These are phyloP conservation scores for Cyphellophora attinorum DNA, from an alignment of 2,329 filamentous ascomycete genomes.

Conservation along the genomic window DNA sequence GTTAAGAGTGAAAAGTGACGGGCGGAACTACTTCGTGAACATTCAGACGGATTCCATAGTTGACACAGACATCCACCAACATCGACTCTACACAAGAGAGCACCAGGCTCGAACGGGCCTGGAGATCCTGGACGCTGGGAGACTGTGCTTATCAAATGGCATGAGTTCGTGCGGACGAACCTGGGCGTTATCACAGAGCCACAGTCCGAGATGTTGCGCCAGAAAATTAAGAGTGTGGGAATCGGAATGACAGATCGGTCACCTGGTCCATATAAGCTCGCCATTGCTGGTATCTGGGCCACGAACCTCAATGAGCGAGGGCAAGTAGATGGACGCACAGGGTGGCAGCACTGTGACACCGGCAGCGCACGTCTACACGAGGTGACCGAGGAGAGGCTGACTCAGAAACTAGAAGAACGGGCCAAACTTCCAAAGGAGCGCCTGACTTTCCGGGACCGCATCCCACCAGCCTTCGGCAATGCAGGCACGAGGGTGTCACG, in stretches of 20 bases:
- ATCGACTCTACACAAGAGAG: slow-evolving; percentile 57
- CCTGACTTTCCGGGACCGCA: slow-evolving; percentile 11
- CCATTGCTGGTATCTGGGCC: slow-evolving; percentile 80
- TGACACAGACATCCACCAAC: slow-evolving; percentile 91
- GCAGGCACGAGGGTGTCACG: too few relatives aligned
- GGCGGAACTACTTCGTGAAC: slow-evolving; percentile 87
- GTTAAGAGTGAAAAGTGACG: slow-evolving; percentile 80
- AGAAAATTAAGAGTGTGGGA: slow-evolving; percentile 77
- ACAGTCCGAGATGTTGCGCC: slow-evolving; percentile 77
- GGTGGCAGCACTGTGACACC: slow-evolving; percentile 18
- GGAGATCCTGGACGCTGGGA: slow-evolving; percentile 75
- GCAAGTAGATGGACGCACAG: slow-evolving; percentile 18
- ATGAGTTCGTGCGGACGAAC: slow-evolving; percentile 91
- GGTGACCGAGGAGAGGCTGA: slow-evolving; percentile 17
- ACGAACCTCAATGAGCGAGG: slow-evolving; percentile 56
- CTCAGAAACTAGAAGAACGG: slow-evolving; percentile 13
- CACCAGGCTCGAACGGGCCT: slow-evolving; percentile 21
- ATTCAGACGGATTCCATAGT: slow-evolving; percentile 90
- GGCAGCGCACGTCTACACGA: slow-evolving; percentile 17
- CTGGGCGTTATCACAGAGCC: slow-evolving; percentile 87
- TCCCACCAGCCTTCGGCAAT: too few relatives aligned
- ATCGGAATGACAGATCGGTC: slow-evolving; percentile 83
- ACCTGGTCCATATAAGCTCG: slow-evolving; percentile 79
- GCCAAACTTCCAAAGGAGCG: slow-evolving; percentile 11
- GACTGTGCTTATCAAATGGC: slow-evolving; percentile 83